Conservation (phyloP, 495 filamentous ascomycete genomes). For the Durotheca rogersii region DNA sequence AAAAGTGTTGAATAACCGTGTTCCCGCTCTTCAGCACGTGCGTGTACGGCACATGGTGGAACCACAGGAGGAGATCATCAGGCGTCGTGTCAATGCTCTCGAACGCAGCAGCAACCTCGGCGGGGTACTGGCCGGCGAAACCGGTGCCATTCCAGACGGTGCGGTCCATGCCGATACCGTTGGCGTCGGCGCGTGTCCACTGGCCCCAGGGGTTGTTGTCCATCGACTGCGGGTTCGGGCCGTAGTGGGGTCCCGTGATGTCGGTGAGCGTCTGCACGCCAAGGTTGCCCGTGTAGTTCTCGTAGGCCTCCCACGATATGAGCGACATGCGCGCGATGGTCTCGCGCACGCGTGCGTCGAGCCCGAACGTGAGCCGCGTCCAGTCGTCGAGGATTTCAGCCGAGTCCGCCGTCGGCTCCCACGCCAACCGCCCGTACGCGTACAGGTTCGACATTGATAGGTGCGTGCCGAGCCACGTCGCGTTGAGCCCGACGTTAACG, state of each 20-base stretch:
- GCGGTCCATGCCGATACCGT: conserved; percentile 70
- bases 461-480: conserved; percentile 68
- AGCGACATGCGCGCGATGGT: conserved; percentile 65
- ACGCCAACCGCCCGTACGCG: conserved; percentile 66
- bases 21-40: conserved; percentile 62
- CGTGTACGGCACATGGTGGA: conserved; percentile 73
- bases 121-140: conserved; percentile 64
- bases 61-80: conserved; percentile 70
- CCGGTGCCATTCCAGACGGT: conserved; percentile 67
- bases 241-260: conserved; percentile 65
- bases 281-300: conserved; percentile 69
- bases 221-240: conserved; percentile 64
- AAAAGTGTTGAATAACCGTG: conserved; percentile 76
- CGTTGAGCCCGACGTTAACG: conserved; percentile 67
- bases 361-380: conserved; percentile 64
- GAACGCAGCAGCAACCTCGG: conserved; percentile 55
- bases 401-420: conserved; percentile 54
- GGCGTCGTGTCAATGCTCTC: conserved; percentile 65
- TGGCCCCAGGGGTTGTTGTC: conserved; percentile 71
- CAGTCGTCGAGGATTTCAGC: conserved; percentile 59
- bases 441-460: conserved; percentile 73
- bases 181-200: conserved; percentile 65
- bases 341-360: conserved; percentile 53
- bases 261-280: conserved; percentile 71
- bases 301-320: conserved; percentile 69